Conservation (phyloP, 164 flowering plant genomes). For the Nymphaea thermarum region DNA sequence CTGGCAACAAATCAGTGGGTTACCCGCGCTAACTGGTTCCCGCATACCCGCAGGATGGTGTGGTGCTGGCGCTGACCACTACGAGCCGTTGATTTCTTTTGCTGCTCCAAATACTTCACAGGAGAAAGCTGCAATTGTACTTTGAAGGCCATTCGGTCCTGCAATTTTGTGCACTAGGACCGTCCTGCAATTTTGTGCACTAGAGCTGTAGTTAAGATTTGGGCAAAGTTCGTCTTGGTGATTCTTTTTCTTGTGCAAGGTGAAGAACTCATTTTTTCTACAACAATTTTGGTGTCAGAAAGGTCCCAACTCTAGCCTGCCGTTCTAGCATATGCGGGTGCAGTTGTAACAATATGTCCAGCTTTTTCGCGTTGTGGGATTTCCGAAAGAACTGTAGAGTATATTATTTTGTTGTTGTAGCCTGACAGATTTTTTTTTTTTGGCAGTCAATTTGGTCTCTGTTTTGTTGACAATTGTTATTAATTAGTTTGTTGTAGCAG, state of each 20-base stretch:
- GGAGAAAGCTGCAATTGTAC: slow-evolving; percentile 79
- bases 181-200: neutral
- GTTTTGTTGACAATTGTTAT: neutral
- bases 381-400: neutral
- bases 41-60: slow-evolving; percentile 63
- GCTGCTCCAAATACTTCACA: slow-evolving; percentile 33
- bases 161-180: neutral
- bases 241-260: neutral
- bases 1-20: neutral
- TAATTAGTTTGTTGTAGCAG: neutral
- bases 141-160: slow-evolving; percentile 22
- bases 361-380: neutral
- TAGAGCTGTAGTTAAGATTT: neutral
- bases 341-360: neutral
- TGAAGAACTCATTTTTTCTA: no score
- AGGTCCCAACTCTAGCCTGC: neutral
- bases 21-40: neutral
- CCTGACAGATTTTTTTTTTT: no score
- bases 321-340: neutral
- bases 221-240: neutral
- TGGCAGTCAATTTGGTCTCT: no score
- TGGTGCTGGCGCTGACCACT: slow-evolving; percentile 95
- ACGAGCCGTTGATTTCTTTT: slow-evolving; percentile 83
- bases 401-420: neutral
- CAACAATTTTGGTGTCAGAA: neutral